A percentile compares a stretch with the other conserved stretches of the same genome.
These are phyloP conservation scores for Wickerhamiella australiensis DNA, from an alignment of 805 yeast species.

Conservation along the genomic window DNA sequence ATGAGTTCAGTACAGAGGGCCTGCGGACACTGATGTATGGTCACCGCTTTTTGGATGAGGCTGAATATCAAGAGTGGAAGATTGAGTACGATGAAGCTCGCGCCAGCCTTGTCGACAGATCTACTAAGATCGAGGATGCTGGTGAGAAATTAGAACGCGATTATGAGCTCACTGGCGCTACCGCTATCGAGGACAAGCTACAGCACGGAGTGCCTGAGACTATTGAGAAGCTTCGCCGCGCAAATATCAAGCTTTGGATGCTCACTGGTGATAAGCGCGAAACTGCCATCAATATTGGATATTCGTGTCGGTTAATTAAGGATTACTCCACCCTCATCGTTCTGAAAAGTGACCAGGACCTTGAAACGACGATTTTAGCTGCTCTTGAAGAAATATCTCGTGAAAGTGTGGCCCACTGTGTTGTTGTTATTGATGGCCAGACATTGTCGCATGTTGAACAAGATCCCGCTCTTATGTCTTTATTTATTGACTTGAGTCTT, in stretches of 20 bases:
- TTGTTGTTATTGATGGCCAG: constrained; percentile 88
- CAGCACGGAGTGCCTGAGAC: constrained; percentile 97
- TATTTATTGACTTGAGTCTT: constrained; percentile 75
- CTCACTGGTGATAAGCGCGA: constrained; percentile 96
- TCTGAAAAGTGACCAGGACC: constrained; percentile 41
- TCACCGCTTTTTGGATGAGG: constrained; percentile 52
- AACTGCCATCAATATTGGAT: constrained; percentile 94
- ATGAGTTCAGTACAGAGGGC: constrained; percentile 91
- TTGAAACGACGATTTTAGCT: constrained; percentile 58
- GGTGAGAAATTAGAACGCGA: constrained; percentile 62
- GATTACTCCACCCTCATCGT: constrained; percentile 83
- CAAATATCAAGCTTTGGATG: constrained; percentile 97
- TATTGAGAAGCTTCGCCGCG: constrained; percentile 79
- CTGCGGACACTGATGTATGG: constrained; percentile 79
- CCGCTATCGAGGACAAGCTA: constrained; percentile 93
- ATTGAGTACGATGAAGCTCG: constrained; percentile 60
- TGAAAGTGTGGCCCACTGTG: constrained; percentile 83
- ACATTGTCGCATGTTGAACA: constrained; percentile 62
- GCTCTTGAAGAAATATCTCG: constrained; percentile 60
- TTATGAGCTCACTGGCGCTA: constrained; percentile 73
- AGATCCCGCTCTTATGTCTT: constrained; percentile 57
- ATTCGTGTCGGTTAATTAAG: constrained; percentile 82
- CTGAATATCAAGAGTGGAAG: constrained; percentile 57
- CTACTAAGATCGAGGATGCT: constrained; percentile 49
- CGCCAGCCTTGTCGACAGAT: constrained; percentile 58